Base-by-base conservation (phyloP, 108 stramenopile genomes). In the Ochromonas danica region DNA sequence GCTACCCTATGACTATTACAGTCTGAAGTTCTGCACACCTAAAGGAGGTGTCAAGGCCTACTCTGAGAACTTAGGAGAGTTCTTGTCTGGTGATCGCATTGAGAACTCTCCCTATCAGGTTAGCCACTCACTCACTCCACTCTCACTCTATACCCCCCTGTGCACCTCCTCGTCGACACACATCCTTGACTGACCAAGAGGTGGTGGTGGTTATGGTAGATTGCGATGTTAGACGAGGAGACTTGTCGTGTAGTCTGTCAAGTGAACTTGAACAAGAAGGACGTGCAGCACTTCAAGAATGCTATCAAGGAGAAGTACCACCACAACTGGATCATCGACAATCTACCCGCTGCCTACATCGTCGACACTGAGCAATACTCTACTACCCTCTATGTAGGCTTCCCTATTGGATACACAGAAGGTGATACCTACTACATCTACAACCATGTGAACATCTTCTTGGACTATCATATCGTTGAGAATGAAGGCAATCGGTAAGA, bases 321-420 rank as follows among this genome's bases (percentile, higher is more conserved):
- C 14, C 85, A 97, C 92, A 97, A 98, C 87, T 97, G 98, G 98
- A 98, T 98, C 79, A 93, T 97, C 84, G 98, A 99, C 86, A 99
- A 99, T 82, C 71, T 99, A 38, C 98, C 98, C n/a, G 92, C 94
- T 0, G 98, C 98, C 36, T 85, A 87, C 41, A 80, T 89, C 25
- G 70, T 75, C 27, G 88, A 86, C 41, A 39, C 81, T 71, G 85
- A 86, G 0, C 79, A 82, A 39, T 39, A 0, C 0, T 67, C 30
- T 6, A 75, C 36, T 3, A 75, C 72, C 10, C 72, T 35, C 14
- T 75, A 75, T 60, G 72, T 75, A 79, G 97, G 97, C 0, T 98
- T 97, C 83, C 96, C 94, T 17, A 86, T 98, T n/a, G 97, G 97
- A 17, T 91, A 91, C 71, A 80, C 92, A 71, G 89, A 84, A 70